Percentiles rank a stretch among this genome's conserved stretches.
Conservation (phyloP, 129 eudicot genomes). For the Artemisia annua region DNA sequence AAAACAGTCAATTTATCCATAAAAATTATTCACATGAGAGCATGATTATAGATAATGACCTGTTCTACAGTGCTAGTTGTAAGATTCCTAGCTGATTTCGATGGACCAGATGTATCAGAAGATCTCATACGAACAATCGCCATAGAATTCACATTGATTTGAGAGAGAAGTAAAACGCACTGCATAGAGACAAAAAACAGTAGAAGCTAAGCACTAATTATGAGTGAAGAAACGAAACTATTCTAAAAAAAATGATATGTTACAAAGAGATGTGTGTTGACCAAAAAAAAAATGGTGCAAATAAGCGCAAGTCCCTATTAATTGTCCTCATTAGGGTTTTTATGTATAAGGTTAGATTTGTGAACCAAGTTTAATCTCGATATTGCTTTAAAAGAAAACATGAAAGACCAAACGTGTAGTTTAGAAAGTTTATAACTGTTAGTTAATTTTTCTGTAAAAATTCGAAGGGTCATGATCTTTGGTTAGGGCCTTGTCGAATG, state of each 20-base stretch:
- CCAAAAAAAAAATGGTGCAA: not conserved
- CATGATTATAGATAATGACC: conserved; percentile 39
- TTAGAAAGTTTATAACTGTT: too few relatives aligned
- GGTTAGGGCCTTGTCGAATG: too few relatives aligned
- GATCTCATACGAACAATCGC: conserved; percentile 71
- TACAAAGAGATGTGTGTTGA: not conserved
- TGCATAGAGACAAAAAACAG: conserved; percentile 44
- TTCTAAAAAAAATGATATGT: not conserved
- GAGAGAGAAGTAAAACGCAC: conserved; percentile 74
- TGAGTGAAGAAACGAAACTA: conserved; percentile 11
- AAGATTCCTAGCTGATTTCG: conserved; percentile 33
- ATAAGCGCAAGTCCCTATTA: not conserved
- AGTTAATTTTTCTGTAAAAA: too few relatives aligned
- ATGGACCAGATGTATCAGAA: conserved; percentile 33
- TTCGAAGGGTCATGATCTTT: too few relatives aligned
- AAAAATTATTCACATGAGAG: conserved; percentile 19
- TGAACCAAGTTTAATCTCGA: too few relatives aligned
- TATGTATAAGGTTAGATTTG: too few relatives aligned
- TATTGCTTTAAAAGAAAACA: too few relatives aligned
- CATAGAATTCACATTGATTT: conserved; percentile 83
- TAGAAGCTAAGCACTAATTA: conserved; percentile 13
- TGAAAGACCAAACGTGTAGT: too few relatives aligned
- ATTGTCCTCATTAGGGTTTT: too few relatives aligned
- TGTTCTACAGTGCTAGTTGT: conserved; percentile 67
- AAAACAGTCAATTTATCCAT: conserved; percentile 1